These are phyloP conservation scores for Acanthamoeba lenticulata DNA, from an alignment of 208 protist species.

Conservation along the genomic window DNA sequence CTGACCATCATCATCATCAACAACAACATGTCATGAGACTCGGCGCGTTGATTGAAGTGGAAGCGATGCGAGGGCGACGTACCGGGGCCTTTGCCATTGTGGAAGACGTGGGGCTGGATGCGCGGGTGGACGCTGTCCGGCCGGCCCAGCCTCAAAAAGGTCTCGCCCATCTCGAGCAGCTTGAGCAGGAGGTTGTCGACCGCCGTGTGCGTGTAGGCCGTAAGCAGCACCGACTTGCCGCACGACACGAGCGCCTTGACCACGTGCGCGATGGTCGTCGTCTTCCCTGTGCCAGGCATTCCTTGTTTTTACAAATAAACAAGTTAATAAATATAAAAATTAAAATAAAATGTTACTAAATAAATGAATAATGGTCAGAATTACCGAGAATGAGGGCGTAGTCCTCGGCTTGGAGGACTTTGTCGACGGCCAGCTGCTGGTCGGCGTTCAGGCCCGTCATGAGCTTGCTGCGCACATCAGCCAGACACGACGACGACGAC, in stretches of 20 bases:
- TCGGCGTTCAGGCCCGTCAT: constrained; percentile 74
- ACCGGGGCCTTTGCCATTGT: constrained; percentile 60
- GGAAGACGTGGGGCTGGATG: constrained; percentile 59
- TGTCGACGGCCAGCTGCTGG: constrained; percentile 76
- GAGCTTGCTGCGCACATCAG: not conserved
- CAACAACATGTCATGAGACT: not conserved
- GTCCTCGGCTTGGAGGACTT: constrained; percentile 77
- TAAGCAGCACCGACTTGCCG: constrained; percentile 80
- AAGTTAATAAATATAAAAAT: no score
- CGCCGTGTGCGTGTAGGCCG: constrained; percentile 86
- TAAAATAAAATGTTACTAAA: no score
- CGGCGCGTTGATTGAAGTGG: not conserved
- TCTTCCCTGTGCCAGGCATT: constrained; percentile 89
- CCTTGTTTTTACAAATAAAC: constrained; percentile 20
- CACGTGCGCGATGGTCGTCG: constrained; percentile 82
- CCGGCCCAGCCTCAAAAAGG: constrained; percentile 82
- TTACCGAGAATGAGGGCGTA: constrained; percentile 80
- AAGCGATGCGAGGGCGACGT: not conserved
- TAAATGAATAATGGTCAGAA: not conserved
- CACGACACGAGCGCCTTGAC: constrained; percentile 72
- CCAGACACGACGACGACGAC: not conserved
- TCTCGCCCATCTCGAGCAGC: constrained; percentile 67
- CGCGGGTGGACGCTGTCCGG: constrained; percentile 58
- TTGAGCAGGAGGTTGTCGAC: constrained; percentile 87
- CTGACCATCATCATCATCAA: not conserved